Evolutionary conservation across 2,329 filamentous ascomycete genomes (phyloP), one percentile per base, ranked within the genome.

Genomic region (Tolypocladium ophioglossoides): DNA sequence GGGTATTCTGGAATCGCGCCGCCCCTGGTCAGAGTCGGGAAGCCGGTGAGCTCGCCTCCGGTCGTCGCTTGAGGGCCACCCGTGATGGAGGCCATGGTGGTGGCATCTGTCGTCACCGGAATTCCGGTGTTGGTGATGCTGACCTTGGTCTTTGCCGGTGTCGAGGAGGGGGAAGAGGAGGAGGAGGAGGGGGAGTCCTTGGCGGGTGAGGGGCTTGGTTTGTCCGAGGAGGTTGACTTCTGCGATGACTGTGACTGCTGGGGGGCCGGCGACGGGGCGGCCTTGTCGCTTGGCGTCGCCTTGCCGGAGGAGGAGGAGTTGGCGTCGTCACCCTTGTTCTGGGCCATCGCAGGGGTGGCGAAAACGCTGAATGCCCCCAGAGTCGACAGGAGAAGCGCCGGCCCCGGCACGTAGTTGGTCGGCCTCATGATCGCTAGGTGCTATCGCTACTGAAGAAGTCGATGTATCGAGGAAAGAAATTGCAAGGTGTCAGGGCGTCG

Each of bases 1-100:
- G 91, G 88, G 59, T 87, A 87, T 24, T 82, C 80, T 59, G 74
- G 74, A 52, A 77, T 68, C 4, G 63, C 58, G 16, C 63, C 68
- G 51, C 66, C 58, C 51, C 65, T 65, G 34, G 75, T 72, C 58
- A 78, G 66, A 2, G 72, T 73, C 1, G 77, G 75, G 49, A 77
- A 64, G 50, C 62, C 66, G 27, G 65, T 70, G 27, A 66, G 56
- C 24, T 60, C 60, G 27, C 57, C 59, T 12, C 59, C 61, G 24
- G 57, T 58, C 7, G 58, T 59, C 8, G 60, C 38, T 8, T 52
- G 22, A 4, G 58, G 50, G 22, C 57, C 55, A 30, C 58, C 59
- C 14, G 62, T 62, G 55, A 66, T 62, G 37, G 54, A 53, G 47
- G 57, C 60, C 44, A 56, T 54, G 38, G 37, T 51, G 24, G 60